These are phyloP conservation scores for Pezicula radicicola DNA, from an alignment of 2,329 filamentous ascomycete genomes.

Conservation along the genomic window DNA sequence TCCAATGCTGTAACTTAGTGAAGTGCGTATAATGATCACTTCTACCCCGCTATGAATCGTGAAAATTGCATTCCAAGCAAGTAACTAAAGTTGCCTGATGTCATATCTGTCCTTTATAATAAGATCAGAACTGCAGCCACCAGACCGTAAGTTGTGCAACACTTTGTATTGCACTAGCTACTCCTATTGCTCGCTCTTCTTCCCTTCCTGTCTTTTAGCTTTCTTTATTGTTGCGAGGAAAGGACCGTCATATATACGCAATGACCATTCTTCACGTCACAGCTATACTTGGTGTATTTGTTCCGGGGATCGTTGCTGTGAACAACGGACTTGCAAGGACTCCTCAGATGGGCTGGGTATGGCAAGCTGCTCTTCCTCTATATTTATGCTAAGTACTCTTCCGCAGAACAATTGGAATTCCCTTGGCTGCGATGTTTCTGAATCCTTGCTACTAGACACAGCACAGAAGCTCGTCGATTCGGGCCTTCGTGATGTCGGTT, in stretches of 20 bases:
- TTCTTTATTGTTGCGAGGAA: not conserved
- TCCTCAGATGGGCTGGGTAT: constrained; percentile 36
- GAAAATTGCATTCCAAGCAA: no score
- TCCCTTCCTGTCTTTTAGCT: not conserved
- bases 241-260: not conserved
- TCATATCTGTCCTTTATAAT: no score
- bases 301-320: constrained; percentile 13
- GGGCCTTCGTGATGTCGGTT: constrained; percentile 46
- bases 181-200: not conserved
- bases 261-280: not conserved
- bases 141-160: no score
- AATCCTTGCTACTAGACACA: constrained; percentile 39
- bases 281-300: not conserved
- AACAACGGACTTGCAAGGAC: constrained; percentile 32
- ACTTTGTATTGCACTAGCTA: not conserved
- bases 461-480: constrained; percentile 41
- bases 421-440: constrained; percentile 44
- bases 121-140: no score
- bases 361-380: not conserved
- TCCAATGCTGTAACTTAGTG: no score
- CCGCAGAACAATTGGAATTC: constrained; percentile 49
- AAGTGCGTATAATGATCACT: no score
- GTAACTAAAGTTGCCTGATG: no score
- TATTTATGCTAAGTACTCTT: constrained; percentile 30
- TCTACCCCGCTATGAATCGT: no score